phyloP scores from a whole-genome alignment of 2,329 filamentous ascomycete genomes.

The Stemphylium lycopersici region DNA sequence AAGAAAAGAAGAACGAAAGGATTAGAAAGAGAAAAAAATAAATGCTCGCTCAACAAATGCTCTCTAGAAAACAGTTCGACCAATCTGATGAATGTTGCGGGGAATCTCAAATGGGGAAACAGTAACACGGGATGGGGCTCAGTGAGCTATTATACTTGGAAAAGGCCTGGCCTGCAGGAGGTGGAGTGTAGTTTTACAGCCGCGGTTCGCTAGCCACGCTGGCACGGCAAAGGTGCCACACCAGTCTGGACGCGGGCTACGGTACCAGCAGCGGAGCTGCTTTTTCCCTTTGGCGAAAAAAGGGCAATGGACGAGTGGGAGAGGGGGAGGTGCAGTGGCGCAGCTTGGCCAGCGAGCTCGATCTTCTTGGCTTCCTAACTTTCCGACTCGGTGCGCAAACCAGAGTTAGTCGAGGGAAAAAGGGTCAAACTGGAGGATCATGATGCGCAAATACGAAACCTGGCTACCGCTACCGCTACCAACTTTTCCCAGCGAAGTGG shows the following conservation, averaged over 20 bases:
- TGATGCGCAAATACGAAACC: no score
- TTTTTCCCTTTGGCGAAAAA: neutral
- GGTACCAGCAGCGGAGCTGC: neutral
- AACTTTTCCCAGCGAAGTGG: no score
- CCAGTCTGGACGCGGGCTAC: neutral
- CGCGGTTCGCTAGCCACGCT: neutral
- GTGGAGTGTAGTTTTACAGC: no score
- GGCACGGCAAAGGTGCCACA: slow-evolving; percentile 7
- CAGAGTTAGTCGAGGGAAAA: no score
- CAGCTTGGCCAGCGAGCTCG: no score
- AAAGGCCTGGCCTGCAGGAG: neutral
- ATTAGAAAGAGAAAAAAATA: neutral
- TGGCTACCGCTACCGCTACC: no score
- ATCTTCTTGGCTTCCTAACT: no score
- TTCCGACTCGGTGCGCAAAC: no score
- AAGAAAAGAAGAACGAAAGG: neutral
- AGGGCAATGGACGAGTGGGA: neutral
- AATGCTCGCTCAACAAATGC: slow-evolving; percentile 2
- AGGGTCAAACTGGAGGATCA: no score
- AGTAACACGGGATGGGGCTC: slow-evolving; percentile 1
- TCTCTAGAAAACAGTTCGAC: neutral
- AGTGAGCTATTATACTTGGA: slow-evolving; percentile 27
- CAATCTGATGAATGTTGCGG: no score
- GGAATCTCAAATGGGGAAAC: no score
- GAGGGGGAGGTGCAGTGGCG: no score